Conservation (phyloP, 768 basidiomycete genomes). For the Mycena galopus region DNA sequence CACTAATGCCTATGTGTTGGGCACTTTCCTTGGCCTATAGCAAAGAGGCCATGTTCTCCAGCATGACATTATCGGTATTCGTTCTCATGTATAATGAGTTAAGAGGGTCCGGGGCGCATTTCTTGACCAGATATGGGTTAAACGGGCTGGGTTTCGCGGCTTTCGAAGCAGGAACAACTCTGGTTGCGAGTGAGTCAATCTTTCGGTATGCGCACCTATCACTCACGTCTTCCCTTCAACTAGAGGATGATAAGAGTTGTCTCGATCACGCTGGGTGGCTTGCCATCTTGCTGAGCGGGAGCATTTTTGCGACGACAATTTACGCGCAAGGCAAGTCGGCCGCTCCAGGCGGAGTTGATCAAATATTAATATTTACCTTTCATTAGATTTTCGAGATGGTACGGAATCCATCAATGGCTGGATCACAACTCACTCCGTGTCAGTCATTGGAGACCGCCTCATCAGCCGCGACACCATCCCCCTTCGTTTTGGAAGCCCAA, state of each 20-base stretch:
- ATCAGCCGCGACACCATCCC: slow-evolving; percentile 57
- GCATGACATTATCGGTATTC: slow-evolving; percentile 29
- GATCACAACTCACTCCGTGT: slow-evolving; percentile 39
- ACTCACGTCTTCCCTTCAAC: too few species aligned
- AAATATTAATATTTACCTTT: too few species aligned
- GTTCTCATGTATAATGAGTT: slow-evolving; percentile 35
- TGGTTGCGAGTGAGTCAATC: too few species aligned
- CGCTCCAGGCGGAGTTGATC: not conserved
- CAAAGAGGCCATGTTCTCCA: slow-evolving; percentile 23
- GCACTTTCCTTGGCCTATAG: slow-evolving; percentile 31
- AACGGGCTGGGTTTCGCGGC: slow-evolving; percentile 35
- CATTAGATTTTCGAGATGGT: slow-evolving; percentile 33
- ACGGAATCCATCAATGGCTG: slow-evolving; percentile 27
- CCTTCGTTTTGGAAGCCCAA: slow-evolving; percentile 50
- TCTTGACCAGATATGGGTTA: slow-evolving; percentile 22
- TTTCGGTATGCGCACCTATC: too few species aligned
- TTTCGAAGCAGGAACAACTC: slow-evolving; percentile 36
- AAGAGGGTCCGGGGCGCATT: slow-evolving; percentile 22
- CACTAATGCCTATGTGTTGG: slow-evolving; percentile 44
- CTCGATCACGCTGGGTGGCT: slow-evolving; percentile 45
- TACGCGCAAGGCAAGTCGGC: slow-evolving; percentile 50
- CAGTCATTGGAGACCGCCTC: slow-evolving; percentile 49
- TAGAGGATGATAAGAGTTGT: slow-evolving; percentile 31
- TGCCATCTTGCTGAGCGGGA: slow-evolving; percentile 49
- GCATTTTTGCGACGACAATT: slow-evolving; percentile 56